These are phyloP conservation scores for Monosiga brevicollis DNA, from an alignment of 78 protist genomes.

Conservation along the genomic window DNA sequence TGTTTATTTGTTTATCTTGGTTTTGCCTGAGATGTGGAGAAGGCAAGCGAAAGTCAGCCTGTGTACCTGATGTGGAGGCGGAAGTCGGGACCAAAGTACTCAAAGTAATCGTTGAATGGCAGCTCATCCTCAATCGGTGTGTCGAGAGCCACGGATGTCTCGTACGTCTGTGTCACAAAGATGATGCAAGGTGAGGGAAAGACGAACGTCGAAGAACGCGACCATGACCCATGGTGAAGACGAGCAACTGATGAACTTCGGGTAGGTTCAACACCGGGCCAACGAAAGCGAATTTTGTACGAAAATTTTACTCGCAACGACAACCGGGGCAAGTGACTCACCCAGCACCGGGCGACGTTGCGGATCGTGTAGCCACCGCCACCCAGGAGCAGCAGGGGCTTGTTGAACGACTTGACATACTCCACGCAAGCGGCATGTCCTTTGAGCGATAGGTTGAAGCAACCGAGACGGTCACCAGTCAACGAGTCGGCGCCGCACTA, in stretches of 20 bases:
- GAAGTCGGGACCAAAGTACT: constrained; percentile 91
- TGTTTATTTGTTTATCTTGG: constrained; percentile 61
- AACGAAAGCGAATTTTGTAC: too few species aligned
- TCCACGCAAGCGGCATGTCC: constrained; percentile 75
- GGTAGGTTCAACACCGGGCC: too few species aligned
- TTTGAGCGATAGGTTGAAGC: constrained; percentile 79
- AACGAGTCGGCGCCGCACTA: constrained; percentile 97
- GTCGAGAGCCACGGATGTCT: constrained; percentile 42
- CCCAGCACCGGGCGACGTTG: constrained; percentile 95
- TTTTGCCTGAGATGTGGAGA: too few species aligned
- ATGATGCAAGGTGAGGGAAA: too few species aligned
- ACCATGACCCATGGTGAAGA: too few species aligned
- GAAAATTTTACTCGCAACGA: too few species aligned
- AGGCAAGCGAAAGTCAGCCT: too few species aligned
- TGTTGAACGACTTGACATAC: constrained; percentile 42
- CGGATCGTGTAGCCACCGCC: constrained; percentile 98
- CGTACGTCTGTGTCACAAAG: too few species aligned
- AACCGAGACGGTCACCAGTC: constrained; percentile 94
- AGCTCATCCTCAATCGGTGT: constrained; percentile 45
- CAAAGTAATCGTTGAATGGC: constrained; percentile 92
- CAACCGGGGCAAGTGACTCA: too few species aligned
- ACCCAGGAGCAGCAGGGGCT: constrained; percentile 93
- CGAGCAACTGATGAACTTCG: too few species aligned
- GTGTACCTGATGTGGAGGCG: constrained; percentile 51
- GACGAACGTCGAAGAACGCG: too few species aligned